Base-by-base conservation (phyloP, 768 basidiomycete genomes). In the Mycena sanguinolenta region DNA sequence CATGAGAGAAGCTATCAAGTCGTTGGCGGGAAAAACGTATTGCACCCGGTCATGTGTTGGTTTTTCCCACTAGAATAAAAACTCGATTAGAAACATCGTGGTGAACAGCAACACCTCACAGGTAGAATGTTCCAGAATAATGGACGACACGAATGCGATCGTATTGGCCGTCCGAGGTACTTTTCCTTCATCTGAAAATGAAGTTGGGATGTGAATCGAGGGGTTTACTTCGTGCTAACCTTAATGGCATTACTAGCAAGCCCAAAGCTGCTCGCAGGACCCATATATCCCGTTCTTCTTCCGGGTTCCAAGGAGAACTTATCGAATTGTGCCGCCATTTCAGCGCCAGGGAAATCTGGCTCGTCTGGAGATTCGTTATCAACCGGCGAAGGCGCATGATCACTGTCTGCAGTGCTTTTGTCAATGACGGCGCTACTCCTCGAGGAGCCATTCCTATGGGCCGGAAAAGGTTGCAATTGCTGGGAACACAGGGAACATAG, bases 1-100 rank as follows among this genome's bases (percentile, higher is more conserved):
- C 58, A 93, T 80, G 30, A 95, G 82, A 1, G 72, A 66, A 16
- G 75, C 71, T 21, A 88, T 80, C 13, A 95, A 81, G 59, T 87
- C 85, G 3, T 75, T 73, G 4, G 85, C 83, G 1, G 90, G 90
- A 68, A 84, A 91, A 19, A 73, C 74, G 65, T 82, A 87, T 1
- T 74, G 63, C 0, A 79, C 75, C 27, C 65, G 69, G 16, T 74
- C 67, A 7, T 76, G 74, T 25, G 78, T 70, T 34, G 75, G 77
- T 13, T 79, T 64, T 68, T 85, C 84, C 84, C 85, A 85, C 86
- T 86, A 39, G 32, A 44, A 25, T 36, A 14, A 39, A 39, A 39
- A 21, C 44, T 46, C 19, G 44, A 19, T 50, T 1, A 39, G 39
- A 14, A 17, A 17, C 3, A 17, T 4, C 39, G 39, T 10, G 39